Evolutionary conservation across 2,329 filamentous ascomycete species (phyloP).

Genomic region (Eutypella sp.): DNA sequence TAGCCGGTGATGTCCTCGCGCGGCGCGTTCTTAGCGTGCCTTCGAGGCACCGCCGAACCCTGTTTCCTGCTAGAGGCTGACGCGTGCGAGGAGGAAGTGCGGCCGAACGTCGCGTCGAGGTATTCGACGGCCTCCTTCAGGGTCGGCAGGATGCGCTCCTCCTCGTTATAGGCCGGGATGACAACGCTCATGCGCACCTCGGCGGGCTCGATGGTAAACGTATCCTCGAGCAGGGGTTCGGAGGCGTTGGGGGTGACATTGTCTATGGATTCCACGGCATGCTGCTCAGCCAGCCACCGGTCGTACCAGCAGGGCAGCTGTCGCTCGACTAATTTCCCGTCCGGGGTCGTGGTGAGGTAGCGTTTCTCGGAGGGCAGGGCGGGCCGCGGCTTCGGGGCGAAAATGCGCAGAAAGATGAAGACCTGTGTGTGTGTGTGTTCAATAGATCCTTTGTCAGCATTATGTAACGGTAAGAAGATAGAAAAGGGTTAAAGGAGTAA

Average conservation of each 20-base stretch:
- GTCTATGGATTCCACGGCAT: conserved; percentile 38
- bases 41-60: conserved; percentile 25
- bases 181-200: conserved; percentile 88
- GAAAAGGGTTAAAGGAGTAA: no score
- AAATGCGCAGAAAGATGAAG: conserved; percentile 63
- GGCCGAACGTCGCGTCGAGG: conserved; percentile 72
- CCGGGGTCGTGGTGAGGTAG: conserved; percentile 69
- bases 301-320: conserved; percentile 87
- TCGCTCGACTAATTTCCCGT: conserved; percentile 49
- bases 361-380: conserved; percentile 75
- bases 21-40: conserved; percentile 32
- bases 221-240: conserved; percentile 32
- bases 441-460: no score
- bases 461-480: background rate
- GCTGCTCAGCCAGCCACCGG: conserved; percentile 59
- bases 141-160: conserved; percentile 75
- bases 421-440: conserved; percentile 38
- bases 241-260: conserved; percentile 32
- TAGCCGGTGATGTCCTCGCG: conserved; percentile 56
- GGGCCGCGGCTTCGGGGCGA: conserved; percentile 76
- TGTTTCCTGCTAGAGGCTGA: conserved; percentile 24
- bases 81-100: conserved; percentile 23
- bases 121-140: conserved; percentile 87
- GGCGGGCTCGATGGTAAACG: conserved; percentile 63
- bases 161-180: conserved; percentile 93